phyloP scores from a whole-genome alignment of 2,329 filamentous ascomycete species.

The Monosporascus sp. region DNA sequence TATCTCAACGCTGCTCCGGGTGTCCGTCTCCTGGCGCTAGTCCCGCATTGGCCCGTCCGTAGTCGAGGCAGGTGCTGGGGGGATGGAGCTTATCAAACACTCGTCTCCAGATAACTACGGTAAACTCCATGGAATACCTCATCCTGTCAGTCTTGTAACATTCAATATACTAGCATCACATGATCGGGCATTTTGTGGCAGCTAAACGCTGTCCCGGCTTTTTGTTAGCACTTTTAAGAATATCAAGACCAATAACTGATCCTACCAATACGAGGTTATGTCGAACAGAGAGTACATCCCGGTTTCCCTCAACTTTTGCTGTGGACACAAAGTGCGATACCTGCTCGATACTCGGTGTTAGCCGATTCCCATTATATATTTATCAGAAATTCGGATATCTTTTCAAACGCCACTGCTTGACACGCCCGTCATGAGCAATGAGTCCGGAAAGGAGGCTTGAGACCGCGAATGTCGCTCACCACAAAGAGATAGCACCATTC shows the following conservation, averaged over 20 bases:
- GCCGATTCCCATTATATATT: neutral
- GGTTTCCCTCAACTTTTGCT: constrained; percentile 15
- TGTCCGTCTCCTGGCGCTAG: no score
- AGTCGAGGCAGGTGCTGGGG: no score
- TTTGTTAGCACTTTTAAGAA: no score
- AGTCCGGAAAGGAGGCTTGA: neutral
- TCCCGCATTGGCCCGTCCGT: no score
- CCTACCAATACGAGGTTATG: constrained; percentile 11
- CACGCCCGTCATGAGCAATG: neutral
- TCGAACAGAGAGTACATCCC: constrained; percentile 9
- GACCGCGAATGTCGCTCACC: constrained; percentile 1
- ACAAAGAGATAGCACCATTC: constrained; percentile 22
- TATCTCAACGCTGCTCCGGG: no score
- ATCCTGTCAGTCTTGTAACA: no score
- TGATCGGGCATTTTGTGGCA: no score
- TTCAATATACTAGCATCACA: no score
- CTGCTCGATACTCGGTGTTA: neutral
- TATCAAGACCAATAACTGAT: neutral
- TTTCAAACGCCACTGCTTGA: neutral
- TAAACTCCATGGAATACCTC: no score
- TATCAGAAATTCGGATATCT: neutral
- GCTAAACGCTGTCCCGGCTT: no score
- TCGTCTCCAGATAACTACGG: no score
- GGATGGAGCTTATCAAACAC: no score
- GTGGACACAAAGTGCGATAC: constrained; percentile 24